These are phyloP conservation scores for Salix exigua DNA, from an alignment of 345 rosid genomes.

Conservation along the genomic window DNA sequence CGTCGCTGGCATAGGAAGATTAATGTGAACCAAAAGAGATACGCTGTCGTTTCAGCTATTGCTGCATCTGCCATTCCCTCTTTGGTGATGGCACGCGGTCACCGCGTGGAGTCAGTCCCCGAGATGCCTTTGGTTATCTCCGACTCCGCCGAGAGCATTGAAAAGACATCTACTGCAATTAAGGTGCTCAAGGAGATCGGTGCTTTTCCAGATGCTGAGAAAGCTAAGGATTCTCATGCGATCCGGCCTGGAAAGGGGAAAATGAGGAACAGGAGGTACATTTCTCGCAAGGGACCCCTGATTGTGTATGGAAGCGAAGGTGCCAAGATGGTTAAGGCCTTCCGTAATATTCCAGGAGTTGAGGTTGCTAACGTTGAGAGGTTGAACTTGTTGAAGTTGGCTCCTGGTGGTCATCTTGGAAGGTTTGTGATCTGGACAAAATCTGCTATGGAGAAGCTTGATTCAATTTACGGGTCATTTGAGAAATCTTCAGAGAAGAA, in stretches of 20 bases:
- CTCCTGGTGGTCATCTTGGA: conserved; percentile 98
- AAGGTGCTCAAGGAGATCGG: conserved; percentile 83
- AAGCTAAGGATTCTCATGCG: conserved; percentile 80
- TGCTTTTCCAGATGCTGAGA: conserved; percentile 78
- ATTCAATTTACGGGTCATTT: conserved; percentile 77
- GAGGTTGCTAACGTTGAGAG: conserved; percentile 86
- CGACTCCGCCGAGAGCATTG: conserved; percentile 63
- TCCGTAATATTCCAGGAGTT: conserved; percentile 90
- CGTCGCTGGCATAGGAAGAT: conserved; percentile 92
- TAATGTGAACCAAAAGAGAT: conserved; percentile 82
- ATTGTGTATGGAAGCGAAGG: conserved; percentile 81
- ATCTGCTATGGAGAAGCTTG: conserved; percentile 91
- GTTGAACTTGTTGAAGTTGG: conserved; percentile 72
- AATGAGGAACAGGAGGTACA: conserved; percentile 80
- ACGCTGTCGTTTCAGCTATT: conserved; percentile 89
- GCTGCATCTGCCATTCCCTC: conserved; percentile 87
- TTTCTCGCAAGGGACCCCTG: conserved; percentile 84
- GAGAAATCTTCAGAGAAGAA: conserved; percentile 82
- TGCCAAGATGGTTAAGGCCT: conserved; percentile 80
- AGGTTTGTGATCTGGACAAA: conserved; percentile 93
- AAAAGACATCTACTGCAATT: conserved; percentile 80
- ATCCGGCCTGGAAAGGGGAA: conserved; percentile 93
- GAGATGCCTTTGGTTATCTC: conserved; percentile 84
- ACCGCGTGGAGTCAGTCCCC: conserved; percentile 68
- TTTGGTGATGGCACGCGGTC: conserved; percentile 94